phyloP scores from a whole-genome alignment of 768 basidiomycete genomes.

The Chiua virens region DNA sequence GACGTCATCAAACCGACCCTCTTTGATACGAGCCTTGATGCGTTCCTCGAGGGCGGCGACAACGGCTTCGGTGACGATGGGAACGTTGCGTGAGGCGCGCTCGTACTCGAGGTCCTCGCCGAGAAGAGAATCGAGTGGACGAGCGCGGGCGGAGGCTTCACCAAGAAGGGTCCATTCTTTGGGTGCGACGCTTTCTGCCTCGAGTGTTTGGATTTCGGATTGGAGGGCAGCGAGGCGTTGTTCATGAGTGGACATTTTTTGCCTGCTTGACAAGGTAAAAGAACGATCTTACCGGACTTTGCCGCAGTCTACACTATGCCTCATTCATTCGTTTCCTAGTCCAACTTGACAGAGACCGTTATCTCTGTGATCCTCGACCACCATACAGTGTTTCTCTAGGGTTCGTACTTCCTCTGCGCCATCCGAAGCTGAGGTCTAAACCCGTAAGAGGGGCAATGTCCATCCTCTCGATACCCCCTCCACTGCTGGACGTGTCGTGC shows the following conservation, averaged over 20 bases:
- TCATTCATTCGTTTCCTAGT: too few species aligned
- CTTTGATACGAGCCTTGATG: slow-evolving; percentile 87
- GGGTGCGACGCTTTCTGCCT: slow-evolving; percentile 80
- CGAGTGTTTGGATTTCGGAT: slow-evolving; percentile 78
- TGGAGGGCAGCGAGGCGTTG: slow-evolving; percentile 70
- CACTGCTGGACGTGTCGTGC: not conserved
- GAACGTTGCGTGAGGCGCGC: slow-evolving; percentile 80
- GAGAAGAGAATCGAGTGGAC: slow-evolving; percentile 89
- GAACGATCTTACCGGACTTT: too few species aligned
- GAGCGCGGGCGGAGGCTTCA: slow-evolving; percentile 76
- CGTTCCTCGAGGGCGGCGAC: slow-evolving; percentile 82
- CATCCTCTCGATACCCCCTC: not conserved
- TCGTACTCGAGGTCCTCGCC: slow-evolving; percentile 97
- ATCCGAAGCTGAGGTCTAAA: not conserved
- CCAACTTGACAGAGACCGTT: not conserved
- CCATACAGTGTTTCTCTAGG: not conserved
- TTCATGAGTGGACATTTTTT: slow-evolving; percentile 48
- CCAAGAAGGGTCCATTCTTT: slow-evolving; percentile 95
- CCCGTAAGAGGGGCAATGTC: not conserved
- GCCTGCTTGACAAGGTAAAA: too few species aligned
- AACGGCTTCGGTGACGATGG: slow-evolving; percentile 85
- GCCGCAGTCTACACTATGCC: too few species aligned
- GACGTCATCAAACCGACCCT: slow-evolving; percentile 88
- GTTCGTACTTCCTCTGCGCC: not conserved
- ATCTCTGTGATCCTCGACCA: not conserved